Base-by-base conservation (phyloP, 768 basidiomycete species). In the Paxillus rubicundulus region DNA sequence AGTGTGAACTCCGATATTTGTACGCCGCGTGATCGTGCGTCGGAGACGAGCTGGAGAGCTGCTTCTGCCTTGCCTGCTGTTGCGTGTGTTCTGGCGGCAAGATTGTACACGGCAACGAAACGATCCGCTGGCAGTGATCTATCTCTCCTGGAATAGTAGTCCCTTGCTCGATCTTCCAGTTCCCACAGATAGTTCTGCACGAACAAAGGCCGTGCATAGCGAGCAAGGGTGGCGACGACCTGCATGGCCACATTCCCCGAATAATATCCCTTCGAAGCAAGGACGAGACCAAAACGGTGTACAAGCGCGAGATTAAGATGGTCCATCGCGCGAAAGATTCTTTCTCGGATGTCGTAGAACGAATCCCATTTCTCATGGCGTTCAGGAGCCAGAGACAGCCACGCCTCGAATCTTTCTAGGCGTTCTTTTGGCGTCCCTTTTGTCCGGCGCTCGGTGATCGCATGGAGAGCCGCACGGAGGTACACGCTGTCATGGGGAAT, bases 211-310 rank as follows among this genome's bases (percentile, higher is more conserved):
- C 63, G 51, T 2, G 77, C 71, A 62, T 75, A 79, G 18, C 76
- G 76, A 36, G 78, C 67, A 17, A 86, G 62, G 4, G 66, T 63
- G 2, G 74, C 69, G 30, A 81, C 52, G 45, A 65, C 61, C 7
- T 62, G 69, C 47, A 44, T 53, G 5, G 57, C 55, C 12, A 55
- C 56, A 4, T 38, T n/a, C 21, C 50, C 59, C 46, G 45, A 38
- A 39, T 46, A 45, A 50, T 77, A 77, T 0, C 84, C 84, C 57
- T 80, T 82, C 16, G 69, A 64, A 3, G 76, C 76, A n/a, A 72
- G 69, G 4, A 74, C 64, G 40, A 74, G 49, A 17, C 74, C 79
- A 45, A 82, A 78, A 13, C 64, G 70, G 49, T 73, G 59, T 14
- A 80, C 53, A 21, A 80, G 67, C 1, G 62, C 46, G 16, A 77